Evolutionary conservation across 441 rosid species (phyloP), one percentile per base, ranked within the genome.

Genomic region (Populus tomentosa): DNA sequence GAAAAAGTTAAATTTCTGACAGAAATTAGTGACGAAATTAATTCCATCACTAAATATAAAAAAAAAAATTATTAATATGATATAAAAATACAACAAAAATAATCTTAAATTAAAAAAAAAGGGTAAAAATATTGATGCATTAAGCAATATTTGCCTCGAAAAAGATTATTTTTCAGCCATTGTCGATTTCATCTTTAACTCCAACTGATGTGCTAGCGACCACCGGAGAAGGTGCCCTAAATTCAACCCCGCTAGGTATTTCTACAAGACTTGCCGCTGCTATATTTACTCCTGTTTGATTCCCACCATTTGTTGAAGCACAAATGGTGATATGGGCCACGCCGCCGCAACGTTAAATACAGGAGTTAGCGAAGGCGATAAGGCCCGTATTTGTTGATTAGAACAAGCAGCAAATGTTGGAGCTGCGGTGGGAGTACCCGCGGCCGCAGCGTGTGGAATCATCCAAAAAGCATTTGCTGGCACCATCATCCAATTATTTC

Each of bases 401-500:
- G 42, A 38, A 38, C 42, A 38, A 83, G 84, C 80, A 72, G 84
- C 71, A 42, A 76, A 67, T 53, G 79, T 38, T 38, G 42, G 11
- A 38, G 42, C 42, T 38, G 42, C 42, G 42, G 42, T 38, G 42
- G 42, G 42, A 28, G 75, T 71, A 6, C 84, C 21, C 23, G 64
- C 42, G 5, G 65, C 13, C 1, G 72, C 53, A 2, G 61, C 42
- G 40, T 81, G 86, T 5, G 86, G 91, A 66, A 87, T 82, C 87
- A 87, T 87, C 91, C 89, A 85, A 77, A 87, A 84, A 10, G 87
- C 87, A 53, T 83, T 88, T 1, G 89, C 82, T 0, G 89, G 89
- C 70, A 88, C 80, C 81, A 85, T 72, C 86, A 85, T 73, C 24
- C 86, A 84, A 0, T 79, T 75, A 64, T 66, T 86, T 38, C 86